phyloP scores from a whole-genome alignment of 768 basidiomycete genomes.

The Lactarius akahatsu region DNA sequence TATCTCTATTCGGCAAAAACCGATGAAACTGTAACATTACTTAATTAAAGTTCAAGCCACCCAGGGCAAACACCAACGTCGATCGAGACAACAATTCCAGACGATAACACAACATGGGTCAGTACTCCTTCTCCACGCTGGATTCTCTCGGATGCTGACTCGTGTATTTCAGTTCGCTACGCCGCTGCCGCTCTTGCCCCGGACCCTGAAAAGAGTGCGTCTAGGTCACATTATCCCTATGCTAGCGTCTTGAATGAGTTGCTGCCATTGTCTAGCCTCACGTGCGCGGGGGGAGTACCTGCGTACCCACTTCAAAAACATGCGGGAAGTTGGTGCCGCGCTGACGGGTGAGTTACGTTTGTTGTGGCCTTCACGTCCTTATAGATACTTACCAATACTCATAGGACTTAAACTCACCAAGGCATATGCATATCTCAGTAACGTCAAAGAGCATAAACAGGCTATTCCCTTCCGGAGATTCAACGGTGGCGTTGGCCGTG shows the following conservation, averaged over 20 bases:
- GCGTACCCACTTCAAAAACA: constrained; percentile 99
- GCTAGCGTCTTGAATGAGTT: constrained; percentile 20
- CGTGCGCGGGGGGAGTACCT: constrained; percentile 95
- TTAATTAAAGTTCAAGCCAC: constrained; percentile 29
- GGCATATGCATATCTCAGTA: constrained; percentile 91
- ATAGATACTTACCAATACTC: constrained; percentile 12
- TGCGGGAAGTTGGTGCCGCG: constrained; percentile 97
- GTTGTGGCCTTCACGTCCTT: not conserved
- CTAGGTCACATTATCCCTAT: constrained; percentile 15
- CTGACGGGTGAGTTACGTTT: constrained; percentile 64
- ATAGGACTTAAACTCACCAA: constrained; percentile 92
- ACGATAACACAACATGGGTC: constrained; percentile 44
- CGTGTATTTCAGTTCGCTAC: constrained; percentile 73
- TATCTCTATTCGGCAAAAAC: not conserved
- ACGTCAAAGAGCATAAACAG: constrained; percentile 96
- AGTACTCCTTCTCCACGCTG: constrained; percentile 26
- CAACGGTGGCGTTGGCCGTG: constrained; percentile 91
- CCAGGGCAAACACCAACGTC: not conserved
- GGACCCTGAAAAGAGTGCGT: constrained; percentile 95
- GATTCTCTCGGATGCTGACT: constrained; percentile 25
- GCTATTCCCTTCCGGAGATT: constrained; percentile 96
- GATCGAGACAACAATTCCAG: constrained; percentile 33
- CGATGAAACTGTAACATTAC: constrained; percentile 20
- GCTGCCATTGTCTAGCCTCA: constrained; percentile 55
- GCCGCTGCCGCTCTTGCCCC: constrained; percentile 81